Conservation (phyloP, 305 asterid species). For the Solanum hybrid region DNA sequence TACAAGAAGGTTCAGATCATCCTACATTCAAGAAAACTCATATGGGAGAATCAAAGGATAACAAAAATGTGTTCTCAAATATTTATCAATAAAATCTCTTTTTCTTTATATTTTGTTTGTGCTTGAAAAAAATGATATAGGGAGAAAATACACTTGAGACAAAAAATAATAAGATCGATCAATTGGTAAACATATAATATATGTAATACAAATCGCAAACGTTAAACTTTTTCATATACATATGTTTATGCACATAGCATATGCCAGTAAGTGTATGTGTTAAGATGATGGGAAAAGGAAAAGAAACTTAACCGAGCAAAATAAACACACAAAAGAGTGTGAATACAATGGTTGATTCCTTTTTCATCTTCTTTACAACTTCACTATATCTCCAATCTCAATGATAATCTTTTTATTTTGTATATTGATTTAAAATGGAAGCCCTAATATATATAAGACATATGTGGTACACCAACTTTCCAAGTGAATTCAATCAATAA, state of each 20-base stretch:
- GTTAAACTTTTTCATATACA: background rate
- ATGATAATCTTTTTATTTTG: background rate
- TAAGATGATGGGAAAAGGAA: background rate
- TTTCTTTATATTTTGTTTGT: no score
- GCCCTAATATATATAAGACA: background rate
- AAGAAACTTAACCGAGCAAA: background rate
- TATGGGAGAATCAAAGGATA: no score
- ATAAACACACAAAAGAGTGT: background rate
- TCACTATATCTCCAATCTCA: background rate
- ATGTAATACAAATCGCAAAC: background rate
- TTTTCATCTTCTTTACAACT: background rate
- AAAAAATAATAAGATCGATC: background rate
- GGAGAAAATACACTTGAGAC: no score
- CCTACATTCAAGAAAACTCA: no score
- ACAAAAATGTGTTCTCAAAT: no score
- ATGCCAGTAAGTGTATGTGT: background rate
- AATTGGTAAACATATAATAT: no score
- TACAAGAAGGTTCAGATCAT: no score
- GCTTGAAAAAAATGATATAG: background rate
- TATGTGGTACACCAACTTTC: background rate
- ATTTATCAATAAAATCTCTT: no score
- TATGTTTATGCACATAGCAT: background rate
- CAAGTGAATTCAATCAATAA: background rate
- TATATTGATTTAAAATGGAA: background rate
- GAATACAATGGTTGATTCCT: background rate